Percentiles rank a stretch among this genome's conserved stretches.
Conservation (phyloP, 2,329 filamentous ascomycete species). For the Colletotrichum tamarilloi region DNA sequence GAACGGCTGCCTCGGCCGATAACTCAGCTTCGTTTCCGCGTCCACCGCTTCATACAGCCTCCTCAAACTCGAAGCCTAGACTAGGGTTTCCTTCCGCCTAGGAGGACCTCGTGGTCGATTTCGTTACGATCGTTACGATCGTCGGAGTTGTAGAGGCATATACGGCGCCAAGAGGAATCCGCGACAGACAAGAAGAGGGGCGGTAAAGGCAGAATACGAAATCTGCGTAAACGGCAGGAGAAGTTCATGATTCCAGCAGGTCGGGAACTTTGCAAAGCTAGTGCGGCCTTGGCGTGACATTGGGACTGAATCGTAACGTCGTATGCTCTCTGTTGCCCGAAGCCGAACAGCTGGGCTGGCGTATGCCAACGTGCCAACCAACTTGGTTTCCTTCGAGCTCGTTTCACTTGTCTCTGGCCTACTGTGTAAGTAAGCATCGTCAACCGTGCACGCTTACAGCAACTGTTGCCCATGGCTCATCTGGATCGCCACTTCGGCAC, state of each 20-base stretch:
- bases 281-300: constrained; percentile 7
- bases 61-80: background rate
- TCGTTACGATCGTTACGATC: background rate
- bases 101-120: background rate
- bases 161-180: constrained; percentile 7
- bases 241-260: constrained; percentile 13
- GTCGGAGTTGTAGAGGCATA: background rate
- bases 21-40: background rate
- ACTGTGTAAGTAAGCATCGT: background rate
- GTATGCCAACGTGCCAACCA: constrained; percentile 23
- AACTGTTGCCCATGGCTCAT: constrained; percentile 30
- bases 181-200: constrained; percentile 30
- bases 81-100: background rate
- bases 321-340: constrained; percentile 7
- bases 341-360: constrained; percentile 5
- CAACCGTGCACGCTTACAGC: constrained; percentile 12
- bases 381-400: background rate
- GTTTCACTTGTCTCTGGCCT: constrained; percentile 24
- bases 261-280: background rate
- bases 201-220: background rate
- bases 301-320: constrained; percentile 10
- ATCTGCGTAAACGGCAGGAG: constrained; percentile 2
- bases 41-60: background rate
- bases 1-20: constrained; percentile 7
- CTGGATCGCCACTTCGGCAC: constrained; percentile 15